These are phyloP conservation scores for Metroxylon sagu DNA, from an alignment of 176 grass and related monocot species.

Conservation along the genomic window DNA sequence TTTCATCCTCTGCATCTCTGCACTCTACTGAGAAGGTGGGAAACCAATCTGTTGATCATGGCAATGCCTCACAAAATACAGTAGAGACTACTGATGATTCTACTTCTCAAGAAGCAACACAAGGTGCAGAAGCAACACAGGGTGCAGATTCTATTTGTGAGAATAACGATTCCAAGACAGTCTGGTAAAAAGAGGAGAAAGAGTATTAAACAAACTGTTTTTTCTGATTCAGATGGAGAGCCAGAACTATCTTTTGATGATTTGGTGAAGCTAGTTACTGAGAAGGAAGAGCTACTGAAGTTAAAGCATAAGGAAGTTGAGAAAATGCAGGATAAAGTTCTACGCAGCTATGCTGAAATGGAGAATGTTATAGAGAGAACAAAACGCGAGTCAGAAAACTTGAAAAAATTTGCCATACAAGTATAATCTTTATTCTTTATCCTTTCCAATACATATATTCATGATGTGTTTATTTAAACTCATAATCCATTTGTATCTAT, in stretches of 20 bases:
- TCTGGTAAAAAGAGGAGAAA: slow-evolving; percentile 11
- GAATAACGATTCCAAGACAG: background rate
- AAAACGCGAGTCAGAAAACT: slow-evolving; percentile 65
- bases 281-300: slow-evolving; percentile 65
- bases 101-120: slow-evolving; percentile 18
- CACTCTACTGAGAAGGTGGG: slow-evolving; percentile 5
- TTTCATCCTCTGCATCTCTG: slow-evolving; percentile 6
- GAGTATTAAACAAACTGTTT: slow-evolving; percentile 23
- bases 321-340: slow-evolving; percentile 61
- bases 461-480: too few relatives aligned
- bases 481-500: too few relatives aligned
- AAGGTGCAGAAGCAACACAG: slow-evolving; percentile 16
- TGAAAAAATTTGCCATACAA: slow-evolving; percentile 67
- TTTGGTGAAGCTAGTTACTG: slow-evolving; percentile 46
- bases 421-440: slow-evolving; percentile 7
- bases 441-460: background rate
- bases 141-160: slow-evolving; percentile 14
- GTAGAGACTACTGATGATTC: slow-evolving; percentile 11
- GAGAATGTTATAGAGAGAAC: slow-evolving; percentile 55
- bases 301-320: slow-evolving; percentile 60
- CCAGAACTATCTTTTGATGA: slow-evolving; percentile 46
- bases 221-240: slow-evolving; percentile 41
- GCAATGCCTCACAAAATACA: background rate
- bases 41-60: slow-evolving; percentile 3
- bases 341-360: slow-evolving; percentile 64